Base-by-base conservation (phyloP, 192 early-diverging fungal genomes). In the Backusella liffmaniae region DNA sequence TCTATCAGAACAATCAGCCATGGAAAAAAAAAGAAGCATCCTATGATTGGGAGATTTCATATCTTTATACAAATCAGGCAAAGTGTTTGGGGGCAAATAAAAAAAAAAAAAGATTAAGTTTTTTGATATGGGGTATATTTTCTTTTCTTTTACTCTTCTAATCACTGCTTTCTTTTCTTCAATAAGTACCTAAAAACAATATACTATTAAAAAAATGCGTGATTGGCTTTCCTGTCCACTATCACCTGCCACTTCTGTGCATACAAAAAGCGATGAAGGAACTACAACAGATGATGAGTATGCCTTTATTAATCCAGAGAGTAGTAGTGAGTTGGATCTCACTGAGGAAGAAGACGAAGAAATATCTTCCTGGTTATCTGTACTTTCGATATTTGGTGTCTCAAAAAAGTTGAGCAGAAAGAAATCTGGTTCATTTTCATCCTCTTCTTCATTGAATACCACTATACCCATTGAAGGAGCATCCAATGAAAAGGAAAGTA, bases 221-320 rank as follows among this genome's bases (percentile, higher is more conserved):
- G 73, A 74, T 34, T 74, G 73, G 73, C 73, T 74, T 67, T 41
- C 62, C 9, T 30, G 66, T 37, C 73, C 73, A 32, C n/a, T 37
- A 69, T 41, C 56, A 21, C 29, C 26, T 23, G 49, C 70, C 41
- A 30, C 41, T 23, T 30, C 21, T 15, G 8, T 69, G 18, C 30
- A 32, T 36, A 32, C n/a, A 10, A 21, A 36, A 41, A 39, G 67
- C 1, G 66, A 67, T 32, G 34, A 39, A 37, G 34, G 32, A 35
- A 34, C 37, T 12, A 69, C 21, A 23, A 69, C 67, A 69, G 35
- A 69, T 69, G n/a, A 69, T 69, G 67, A 69, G 0, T 41, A 39
- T 35, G 35, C 39, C 0, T 32, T 49, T 49, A 32, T 71, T 44
- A 44, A 71, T 10, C 9, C 56, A 29, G 56, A 62, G 6, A 62